These are phyloP conservation scores for Solanum peruvianum DNA, from an alignment of 257 asterid genomes.

Conservation along the genomic window DNA sequence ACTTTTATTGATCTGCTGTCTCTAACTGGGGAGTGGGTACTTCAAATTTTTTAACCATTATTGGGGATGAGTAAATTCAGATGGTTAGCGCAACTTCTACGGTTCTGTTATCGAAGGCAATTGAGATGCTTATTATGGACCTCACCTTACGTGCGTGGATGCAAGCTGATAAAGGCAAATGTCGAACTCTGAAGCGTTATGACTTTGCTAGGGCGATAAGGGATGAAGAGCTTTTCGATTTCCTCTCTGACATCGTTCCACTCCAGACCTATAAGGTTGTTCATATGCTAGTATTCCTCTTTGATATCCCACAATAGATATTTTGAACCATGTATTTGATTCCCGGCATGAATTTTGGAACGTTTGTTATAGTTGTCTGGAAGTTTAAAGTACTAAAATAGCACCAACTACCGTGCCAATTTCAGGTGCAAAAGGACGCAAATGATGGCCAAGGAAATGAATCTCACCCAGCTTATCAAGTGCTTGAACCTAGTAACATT, in stretches of 20 bases:
- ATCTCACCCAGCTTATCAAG: neutral
- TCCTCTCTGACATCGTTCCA: conserved; percentile 15
- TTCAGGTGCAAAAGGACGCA: neutral
- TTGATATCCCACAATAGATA: neutral
- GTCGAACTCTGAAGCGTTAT: conserved; percentile 11
- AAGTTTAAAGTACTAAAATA: neutral
- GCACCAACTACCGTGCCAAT: neutral
- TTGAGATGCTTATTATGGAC: conserved; percentile 25
- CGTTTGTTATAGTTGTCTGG: neutral
- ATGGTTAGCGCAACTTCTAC: conserved; percentile 33
- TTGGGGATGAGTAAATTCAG: conserved; percentile 1
- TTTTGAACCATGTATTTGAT: neutral
- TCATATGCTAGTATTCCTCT: neutral
- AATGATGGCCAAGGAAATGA: neutral
- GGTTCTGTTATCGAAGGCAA: conserved; percentile 21
- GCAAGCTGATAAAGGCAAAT: conserved; percentile 4
- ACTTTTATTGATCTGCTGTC: neutral
- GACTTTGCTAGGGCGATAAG: conserved; percentile 27
- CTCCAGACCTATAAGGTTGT: conserved; percentile 13
- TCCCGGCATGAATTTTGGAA: neutral
- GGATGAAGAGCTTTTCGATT: conserved; percentile 1
- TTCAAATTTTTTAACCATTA: neutral
- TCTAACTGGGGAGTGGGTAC: neutral
- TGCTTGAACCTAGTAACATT: neutral
- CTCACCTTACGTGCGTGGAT: conserved; percentile 28